Conservation (phyloP, 225 moss, liverwort and hornwort genomes). For the Pseudoscleropodium purum region DNA sequence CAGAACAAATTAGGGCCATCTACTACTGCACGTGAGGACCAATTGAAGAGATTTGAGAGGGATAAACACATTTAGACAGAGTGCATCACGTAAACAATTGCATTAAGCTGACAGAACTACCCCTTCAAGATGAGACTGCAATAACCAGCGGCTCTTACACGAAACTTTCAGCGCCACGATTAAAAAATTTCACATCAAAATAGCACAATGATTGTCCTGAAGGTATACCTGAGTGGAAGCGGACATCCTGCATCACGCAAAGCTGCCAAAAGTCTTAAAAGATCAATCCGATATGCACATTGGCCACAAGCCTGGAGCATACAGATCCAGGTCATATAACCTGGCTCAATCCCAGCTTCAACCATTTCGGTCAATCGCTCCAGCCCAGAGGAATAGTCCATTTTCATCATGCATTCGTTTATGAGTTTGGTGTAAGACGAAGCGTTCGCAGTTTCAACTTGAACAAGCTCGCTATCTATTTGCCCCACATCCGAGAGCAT, state of each 20-base stretch:
- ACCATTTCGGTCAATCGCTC: slow-evolving; percentile 51
- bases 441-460: slow-evolving; percentile 25
- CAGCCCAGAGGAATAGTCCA: slow-evolving; percentile 52
- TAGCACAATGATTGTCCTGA: background rate
- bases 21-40: background rate
- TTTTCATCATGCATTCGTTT: slow-evolving; percentile 58
- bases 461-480: slow-evolving; percentile 29
- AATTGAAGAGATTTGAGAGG: background rate
- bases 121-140: background rate
- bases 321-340: slow-evolving; percentile 78
- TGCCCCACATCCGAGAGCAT: slow-evolving; percentile 50
- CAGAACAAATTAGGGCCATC: background rate
- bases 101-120: background rate
- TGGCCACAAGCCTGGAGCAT: slow-evolving; percentile 65
- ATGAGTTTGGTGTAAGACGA: slow-evolving; percentile 52
- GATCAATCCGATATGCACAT: slow-evolving; percentile 54
- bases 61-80: background rate
- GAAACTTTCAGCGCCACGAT: background rate
- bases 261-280: slow-evolving; percentile 58
- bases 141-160: background rate
- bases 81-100: background rate
- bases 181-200: background rate
- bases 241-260: slow-evolving; percentile 73
- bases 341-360: slow-evolving; percentile 51
- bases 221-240: slow-evolving; percentile 54